Conservation (phyloP, 2,329 filamentous ascomycete genomes). For the Parascedosporium putredinis region DNA sequence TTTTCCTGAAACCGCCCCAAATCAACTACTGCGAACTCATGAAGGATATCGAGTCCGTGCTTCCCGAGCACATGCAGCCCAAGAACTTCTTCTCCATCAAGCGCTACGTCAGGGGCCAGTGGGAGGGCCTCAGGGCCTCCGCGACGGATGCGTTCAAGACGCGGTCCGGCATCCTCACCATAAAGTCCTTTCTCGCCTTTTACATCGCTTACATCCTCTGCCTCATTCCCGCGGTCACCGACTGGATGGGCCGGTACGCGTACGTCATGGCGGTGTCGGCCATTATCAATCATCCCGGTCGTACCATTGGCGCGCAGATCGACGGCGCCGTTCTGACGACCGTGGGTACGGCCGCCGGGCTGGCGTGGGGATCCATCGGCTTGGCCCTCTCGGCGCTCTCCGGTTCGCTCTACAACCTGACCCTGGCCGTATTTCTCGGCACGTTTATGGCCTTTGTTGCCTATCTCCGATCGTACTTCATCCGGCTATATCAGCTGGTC, state of each 20-base stretch:
- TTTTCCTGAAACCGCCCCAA: slow-evolving; percentile 33
- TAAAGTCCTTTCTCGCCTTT: slow-evolving; percentile 45
- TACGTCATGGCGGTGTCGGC: slow-evolving; percentile 47
- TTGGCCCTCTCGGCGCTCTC: slow-evolving; percentile 44
- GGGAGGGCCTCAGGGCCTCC: slow-evolving; percentile 31
- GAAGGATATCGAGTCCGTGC: slow-evolving; percentile 29
- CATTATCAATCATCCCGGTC: slow-evolving; percentile 47
- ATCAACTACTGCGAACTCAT: slow-evolving; percentile 27
- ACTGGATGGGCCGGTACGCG: slow-evolving; percentile 41
- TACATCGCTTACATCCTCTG: slow-evolving; percentile 46
- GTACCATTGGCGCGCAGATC: slow-evolving; percentile 45
- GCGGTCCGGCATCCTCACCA: slow-evolving; percentile 37
- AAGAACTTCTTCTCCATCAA: slow-evolving; percentile 34
- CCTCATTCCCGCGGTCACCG: slow-evolving; percentile 34
- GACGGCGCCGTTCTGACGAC: slow-evolving; percentile 44
- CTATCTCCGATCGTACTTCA: slow-evolving; percentile 43
- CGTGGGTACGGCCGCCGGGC: slow-evolving; percentile 40
- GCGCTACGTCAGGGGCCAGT: slow-evolving; percentile 36
- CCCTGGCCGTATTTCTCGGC: slow-evolving; percentile 44
- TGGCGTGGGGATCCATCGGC: slow-evolving; percentile 45
- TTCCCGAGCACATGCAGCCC: slow-evolving; percentile 36
- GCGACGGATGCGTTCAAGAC: slow-evolving; percentile 30
- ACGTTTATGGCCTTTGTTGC: slow-evolving; percentile 41
- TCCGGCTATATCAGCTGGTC: slow-evolving; percentile 44
- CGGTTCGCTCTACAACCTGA: slow-evolving; percentile 37